These are phyloP conservation scores for Boletus sensibilis DNA, from an alignment of 768 basidiomycete species.

Conservation along the genomic window DNA sequence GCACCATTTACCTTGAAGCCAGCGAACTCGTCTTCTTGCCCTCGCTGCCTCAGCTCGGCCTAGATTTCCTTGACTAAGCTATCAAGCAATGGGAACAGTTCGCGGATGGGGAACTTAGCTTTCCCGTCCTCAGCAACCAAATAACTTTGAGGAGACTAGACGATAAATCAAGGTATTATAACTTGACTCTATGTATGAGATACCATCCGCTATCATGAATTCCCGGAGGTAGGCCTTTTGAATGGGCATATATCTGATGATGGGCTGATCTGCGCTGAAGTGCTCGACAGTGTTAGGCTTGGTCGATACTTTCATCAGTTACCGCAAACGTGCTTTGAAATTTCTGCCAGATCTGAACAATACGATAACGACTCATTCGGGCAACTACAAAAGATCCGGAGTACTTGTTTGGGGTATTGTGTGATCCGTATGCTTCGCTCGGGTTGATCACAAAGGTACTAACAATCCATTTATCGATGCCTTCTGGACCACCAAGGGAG, in stretches of 20 bases:
- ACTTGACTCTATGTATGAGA: constrained; percentile 45
- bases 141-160: constrained; percentile 33
- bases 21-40: constrained; percentile 41
- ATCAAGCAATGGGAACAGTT: constrained; percentile 38
- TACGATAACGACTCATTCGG: neutral
- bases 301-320: constrained; percentile 21
- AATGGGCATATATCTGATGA: constrained; percentile 26
- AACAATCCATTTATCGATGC: constrained; percentile 44
- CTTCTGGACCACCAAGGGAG: constrained; percentile 38
- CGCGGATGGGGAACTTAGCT: constrained; percentile 37
- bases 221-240: constrained; percentile 19
- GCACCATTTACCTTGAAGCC: constrained; percentile 37
- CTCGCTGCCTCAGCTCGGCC: constrained; percentile 33
- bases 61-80: constrained; percentile 37
- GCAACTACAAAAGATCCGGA: neutral
- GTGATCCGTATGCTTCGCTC: constrained; percentile 42
- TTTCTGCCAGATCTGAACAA: constrained; percentile 23
- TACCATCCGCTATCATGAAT: constrained; percentile 46
- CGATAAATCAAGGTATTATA: constrained; percentile 18
- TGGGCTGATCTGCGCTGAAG: constrained; percentile 20
- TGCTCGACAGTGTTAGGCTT: neutral
- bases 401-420: constrained; percentile 40
- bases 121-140: constrained; percentile 38
- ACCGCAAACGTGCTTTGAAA: constrained; percentile 19
- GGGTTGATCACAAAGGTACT: constrained; percentile 41